Base-by-base conservation (phyloP, 768 basidiomycete species). In the Naganishia vaughanmartiniae region DNA sequence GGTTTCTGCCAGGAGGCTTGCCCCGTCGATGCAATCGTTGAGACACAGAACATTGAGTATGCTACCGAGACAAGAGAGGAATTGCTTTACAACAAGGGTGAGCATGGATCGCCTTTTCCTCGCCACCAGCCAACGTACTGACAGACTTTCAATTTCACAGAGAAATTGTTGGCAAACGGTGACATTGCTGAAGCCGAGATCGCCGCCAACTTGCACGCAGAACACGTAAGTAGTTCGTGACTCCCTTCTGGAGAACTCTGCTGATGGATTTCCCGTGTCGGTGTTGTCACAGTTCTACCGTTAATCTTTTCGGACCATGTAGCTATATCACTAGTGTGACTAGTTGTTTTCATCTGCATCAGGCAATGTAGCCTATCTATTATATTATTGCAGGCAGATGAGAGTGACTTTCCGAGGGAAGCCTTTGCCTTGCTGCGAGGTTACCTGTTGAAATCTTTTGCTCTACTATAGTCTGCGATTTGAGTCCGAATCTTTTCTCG, bases 1-100 rank as follows among this genome's bases (percentile, higher is more conserved):
- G 96, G 96, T 66, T 98, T 97, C 86, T 98, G 96, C 82, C 95
- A 98, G 83, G 96, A 98, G 83, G 96, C 96, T 34, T 99, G 96
- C 81, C 96, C 96, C 1, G 96, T 98, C 69, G 96, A 98, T 83
- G 96, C 96, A 71, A 98, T 99, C 76, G 96, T 99, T 67, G 96
- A 98, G 70, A 70, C 94, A 30, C 91, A 95, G 88, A 98, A 98
- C 82, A 90, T 93, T 76, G 96, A 98, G 80, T 98, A 88, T 85
- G 91, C 94, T 1, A 95, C 92, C 36, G 96, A 99, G 84, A 97
- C 93, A 12, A 89, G 96, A 70, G 96, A 99, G 82, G 96, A 99
- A 81, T 87, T 98, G 67, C 85, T 98, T 46, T 99, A 99, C 84
- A 98, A 98, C 86, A 99, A 99, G 82, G 60, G 60, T 63, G 24